A percentile compares a stretch with the other conserved stretches of the same genome.
These are phyloP conservation scores for Closterium sp. DNA, from an alignment of 139 green algal genomes.

Conservation along the genomic window DNA sequence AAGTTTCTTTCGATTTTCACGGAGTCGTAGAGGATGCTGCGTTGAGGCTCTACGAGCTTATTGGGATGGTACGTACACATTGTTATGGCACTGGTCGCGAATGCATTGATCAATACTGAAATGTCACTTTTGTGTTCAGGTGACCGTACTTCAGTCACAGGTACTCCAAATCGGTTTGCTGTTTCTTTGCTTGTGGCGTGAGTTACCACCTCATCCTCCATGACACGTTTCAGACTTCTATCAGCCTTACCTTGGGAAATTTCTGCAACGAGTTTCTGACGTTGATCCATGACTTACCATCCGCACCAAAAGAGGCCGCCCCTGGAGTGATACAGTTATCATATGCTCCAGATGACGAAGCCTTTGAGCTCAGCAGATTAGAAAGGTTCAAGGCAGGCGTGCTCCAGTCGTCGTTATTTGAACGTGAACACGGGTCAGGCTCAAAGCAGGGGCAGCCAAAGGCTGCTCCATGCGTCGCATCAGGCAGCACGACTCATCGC, in stretches of 20 bases:
- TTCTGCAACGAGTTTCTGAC: neutral
- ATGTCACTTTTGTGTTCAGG: neutral
- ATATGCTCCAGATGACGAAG: neutral
- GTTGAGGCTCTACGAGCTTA: neutral
- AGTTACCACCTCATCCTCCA: neutral
- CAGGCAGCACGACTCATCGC: neutral
- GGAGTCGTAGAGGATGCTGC: neutral
- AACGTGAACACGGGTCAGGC: neutral
- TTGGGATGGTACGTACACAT: neutral
- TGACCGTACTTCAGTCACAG: neutral
- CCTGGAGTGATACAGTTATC: neutral
- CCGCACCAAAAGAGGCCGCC: neutral
- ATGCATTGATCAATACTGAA: neutral
- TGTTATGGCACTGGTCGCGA: neutral
- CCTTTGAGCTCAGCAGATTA: neutral
- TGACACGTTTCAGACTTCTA: neutral
- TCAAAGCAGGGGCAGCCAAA: neutral
- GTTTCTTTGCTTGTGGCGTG: neutral
- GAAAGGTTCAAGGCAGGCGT: neutral
- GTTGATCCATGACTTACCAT: neutral
- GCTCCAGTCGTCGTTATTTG: neutral
- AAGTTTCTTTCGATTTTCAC: neutral
- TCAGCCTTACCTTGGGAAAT: neutral
- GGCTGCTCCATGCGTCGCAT: neutral
- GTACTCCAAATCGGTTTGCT: neutral